These are phyloP conservation scores for Euphorbia schlechtendalii DNA, from an alignment of 441 rosid genomes.

Conservation along the genomic window DNA sequence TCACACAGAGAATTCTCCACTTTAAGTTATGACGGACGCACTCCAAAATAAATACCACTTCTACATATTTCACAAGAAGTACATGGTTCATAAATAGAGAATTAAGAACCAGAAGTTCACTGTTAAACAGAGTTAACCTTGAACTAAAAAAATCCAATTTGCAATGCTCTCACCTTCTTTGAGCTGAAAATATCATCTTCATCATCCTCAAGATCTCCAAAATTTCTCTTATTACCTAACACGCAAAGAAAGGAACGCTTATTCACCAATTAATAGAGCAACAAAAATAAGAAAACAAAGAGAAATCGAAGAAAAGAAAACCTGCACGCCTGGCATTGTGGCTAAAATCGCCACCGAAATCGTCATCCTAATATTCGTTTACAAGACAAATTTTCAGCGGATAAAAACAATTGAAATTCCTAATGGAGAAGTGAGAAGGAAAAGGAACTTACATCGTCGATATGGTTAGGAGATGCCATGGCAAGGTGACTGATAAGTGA, in stretches of 20 bases:
- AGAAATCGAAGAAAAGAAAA: constrained; percentile 9
- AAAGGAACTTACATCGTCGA: constrained; percentile 45
- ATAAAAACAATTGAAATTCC: constrained; percentile 11
- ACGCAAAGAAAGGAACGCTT: constrained; percentile 1
- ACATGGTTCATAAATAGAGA: not conserved
- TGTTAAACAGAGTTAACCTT: not conserved
- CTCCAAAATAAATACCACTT: not conserved
- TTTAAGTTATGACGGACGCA: not conserved
- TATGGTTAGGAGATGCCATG: constrained; percentile 54
- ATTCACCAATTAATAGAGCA: constrained; percentile 1
- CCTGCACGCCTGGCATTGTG: constrained; percentile 52
- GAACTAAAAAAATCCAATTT: not conserved
- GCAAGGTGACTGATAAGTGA: not conserved
- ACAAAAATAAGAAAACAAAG: not conserved
- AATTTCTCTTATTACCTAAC: constrained; percentile 69
- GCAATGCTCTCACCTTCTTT: constrained; percentile 43
- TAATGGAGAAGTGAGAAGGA: not conserved
- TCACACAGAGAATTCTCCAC: not conserved
- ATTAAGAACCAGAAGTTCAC: not conserved
- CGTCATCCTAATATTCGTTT: constrained; percentile 52
- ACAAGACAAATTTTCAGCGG: not conserved
- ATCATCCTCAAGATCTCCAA: constrained; percentile 85
- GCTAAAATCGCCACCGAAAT: constrained; percentile 72
- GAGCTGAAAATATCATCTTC: constrained; percentile 88
- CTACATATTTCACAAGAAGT: not conserved